phyloP scores from a whole-genome alignment of 192 early-diverging fungal species.

The Podila clonocystis region DNA sequence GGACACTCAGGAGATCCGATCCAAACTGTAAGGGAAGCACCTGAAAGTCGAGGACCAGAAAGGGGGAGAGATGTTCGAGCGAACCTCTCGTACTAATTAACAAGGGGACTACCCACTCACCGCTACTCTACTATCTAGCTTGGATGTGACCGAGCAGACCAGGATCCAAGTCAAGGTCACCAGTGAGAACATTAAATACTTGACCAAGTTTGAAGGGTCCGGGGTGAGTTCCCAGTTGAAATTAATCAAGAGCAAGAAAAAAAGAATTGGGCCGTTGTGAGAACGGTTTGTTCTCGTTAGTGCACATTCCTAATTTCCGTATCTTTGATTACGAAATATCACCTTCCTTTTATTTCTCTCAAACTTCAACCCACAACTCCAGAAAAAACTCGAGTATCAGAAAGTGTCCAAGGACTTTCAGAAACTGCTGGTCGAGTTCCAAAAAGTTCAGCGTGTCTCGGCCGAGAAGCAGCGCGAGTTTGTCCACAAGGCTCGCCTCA shows the following conservation, averaged over 20 bases:
- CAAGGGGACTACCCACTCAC: too few species aligned
- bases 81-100: too few species aligned
- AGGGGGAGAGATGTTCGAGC: too few species aligned
- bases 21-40: conserved; percentile 65
- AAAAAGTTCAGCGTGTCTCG: conserved; percentile 83
- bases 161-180: conserved; percentile 84
- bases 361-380: neutral
- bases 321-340: neutral
- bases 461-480: conserved; percentile 88
- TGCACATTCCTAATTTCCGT: neutral
- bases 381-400: conserved; percentile 88
- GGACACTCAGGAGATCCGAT: conserved; percentile 84
- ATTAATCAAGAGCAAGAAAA: conserved; percentile 1
- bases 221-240: conserved; percentile 42
- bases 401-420: conserved; percentile 96
- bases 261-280: neutral
- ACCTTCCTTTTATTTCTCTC: neutral
- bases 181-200: conserved; percentile 76
- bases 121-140: conserved; percentile 48
- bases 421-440: conserved; percentile 89
- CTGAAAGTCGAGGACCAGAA: neutral
- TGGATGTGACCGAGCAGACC: conserved; percentile 82
- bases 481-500: conserved; percentile 76
- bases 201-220: conserved; percentile 67
- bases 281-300: neutral